A percentile compares a stretch with the other conserved stretches of the same genome.
Evolutionary conservation across 1,139 yeast species (phyloP).

Genomic region (Saccharomycopsis hybrid): DNA sequence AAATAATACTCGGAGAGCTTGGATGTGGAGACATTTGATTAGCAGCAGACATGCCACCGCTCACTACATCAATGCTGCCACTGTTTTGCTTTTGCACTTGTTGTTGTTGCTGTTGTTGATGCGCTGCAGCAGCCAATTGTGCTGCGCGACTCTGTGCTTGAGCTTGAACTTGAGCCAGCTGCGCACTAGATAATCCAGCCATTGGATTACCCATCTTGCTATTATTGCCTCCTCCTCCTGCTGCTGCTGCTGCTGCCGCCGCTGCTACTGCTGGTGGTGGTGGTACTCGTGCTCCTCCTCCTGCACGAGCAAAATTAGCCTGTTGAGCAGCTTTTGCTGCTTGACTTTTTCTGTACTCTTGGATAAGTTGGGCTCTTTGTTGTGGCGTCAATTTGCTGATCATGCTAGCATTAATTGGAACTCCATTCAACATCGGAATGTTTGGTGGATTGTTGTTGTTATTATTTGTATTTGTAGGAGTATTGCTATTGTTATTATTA

Average conservation of each 20-base stretch:
- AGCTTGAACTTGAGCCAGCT: background rate
- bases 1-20: constrained; percentile 1
- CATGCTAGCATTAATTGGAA: constrained; percentile 5
- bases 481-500: constrained; percentile 24
- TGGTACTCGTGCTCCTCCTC: background rate
- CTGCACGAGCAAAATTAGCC: no score
- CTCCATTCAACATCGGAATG: constrained; percentile 1
- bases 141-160: constrained; percentile 20
- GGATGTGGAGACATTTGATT: constrained; percentile 1
- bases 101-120: constrained; percentile 13
- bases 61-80: no score
- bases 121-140: constrained; percentile 22
- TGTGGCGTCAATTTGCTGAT: constrained; percentile 12
- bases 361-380: constrained; percentile 5
- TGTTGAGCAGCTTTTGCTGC: constrained; percentile 8
- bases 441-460: background rate
- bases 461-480: constrained; percentile 15
- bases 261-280: constrained; percentile 14
- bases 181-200: background rate
- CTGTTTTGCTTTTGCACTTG: no score
- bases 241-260: constrained; percentile 21
- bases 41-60: background rate
- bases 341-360: constrained; percentile 15
- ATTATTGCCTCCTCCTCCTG: background rate
- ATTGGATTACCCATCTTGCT: background rate